phyloP scores from a whole-genome alignment of 2,329 filamentous ascomycete genomes.

The Cytospora piceicola region DNA sequence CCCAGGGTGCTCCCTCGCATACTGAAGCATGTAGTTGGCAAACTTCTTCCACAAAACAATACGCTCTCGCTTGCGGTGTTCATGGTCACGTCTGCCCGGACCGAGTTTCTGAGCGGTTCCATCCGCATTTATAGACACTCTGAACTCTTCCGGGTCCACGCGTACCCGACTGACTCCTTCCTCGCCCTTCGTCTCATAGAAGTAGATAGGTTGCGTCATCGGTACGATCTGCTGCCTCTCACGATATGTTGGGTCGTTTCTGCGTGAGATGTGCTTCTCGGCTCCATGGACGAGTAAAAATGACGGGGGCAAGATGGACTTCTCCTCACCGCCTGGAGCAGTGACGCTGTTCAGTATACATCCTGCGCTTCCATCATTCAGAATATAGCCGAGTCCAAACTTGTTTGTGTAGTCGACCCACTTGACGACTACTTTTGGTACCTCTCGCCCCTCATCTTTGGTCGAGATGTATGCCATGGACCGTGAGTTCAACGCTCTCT shows the following conservation, averaged over 20 bases:
- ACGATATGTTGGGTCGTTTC: constrained; percentile 57
- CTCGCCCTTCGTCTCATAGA: constrained; percentile 73
- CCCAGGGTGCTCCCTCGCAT: constrained; percentile 27
- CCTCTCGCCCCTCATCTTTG: constrained; percentile 56
- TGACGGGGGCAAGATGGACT: constrained; percentile 65
- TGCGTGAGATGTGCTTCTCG: constrained; percentile 69
- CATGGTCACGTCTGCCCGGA: constrained; percentile 65
- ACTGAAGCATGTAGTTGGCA: constrained; percentile 69
- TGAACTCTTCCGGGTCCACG: constrained; percentile 66
- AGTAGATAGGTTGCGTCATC: constrained; percentile 68
- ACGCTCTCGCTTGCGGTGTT: constrained; percentile 67
- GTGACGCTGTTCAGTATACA: constrained; percentile 66
- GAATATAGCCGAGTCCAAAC: constrained; percentile 81
- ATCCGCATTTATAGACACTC: constrained; percentile 58
- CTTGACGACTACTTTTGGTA: constrained; percentile 71
- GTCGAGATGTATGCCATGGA: constrained; percentile 64
- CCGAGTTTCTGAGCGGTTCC: constrained; percentile 64
- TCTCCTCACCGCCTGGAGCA: constrained; percentile 53
- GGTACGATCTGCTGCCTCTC: constrained; percentile 67
- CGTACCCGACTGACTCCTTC: constrained; percentile 65
- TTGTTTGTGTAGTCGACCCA: constrained; percentile 92
- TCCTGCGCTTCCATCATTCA: constrained; percentile 80
- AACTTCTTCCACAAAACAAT: constrained; percentile 75
- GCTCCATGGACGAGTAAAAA: constrained; percentile 74
- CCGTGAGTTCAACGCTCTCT: constrained; percentile 65